phyloP scores from a whole-genome alignment of 2,329 filamentous ascomycete genomes.

The Xylariales sp. region DNA sequence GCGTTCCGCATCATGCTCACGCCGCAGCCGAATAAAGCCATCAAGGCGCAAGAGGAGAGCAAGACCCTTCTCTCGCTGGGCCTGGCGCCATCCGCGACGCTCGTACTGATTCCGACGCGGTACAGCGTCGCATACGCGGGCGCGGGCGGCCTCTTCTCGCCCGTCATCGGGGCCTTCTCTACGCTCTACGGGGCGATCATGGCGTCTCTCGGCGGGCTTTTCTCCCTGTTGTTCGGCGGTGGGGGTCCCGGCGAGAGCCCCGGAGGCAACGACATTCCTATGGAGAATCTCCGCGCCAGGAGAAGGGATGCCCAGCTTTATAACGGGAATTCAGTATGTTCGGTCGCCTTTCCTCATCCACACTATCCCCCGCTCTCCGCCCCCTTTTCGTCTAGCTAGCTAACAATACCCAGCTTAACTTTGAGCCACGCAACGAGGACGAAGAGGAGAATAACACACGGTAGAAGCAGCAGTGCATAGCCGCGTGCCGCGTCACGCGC shows the following conservation, averaged over 20 bases:
- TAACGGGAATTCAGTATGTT: slow-evolving; percentile 86
- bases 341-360: not conserved
- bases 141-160: slow-evolving; percentile 48
- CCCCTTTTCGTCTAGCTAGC: not conserved
- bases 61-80: slow-evolving; percentile 75
- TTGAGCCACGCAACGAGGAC: slow-evolving; percentile 35
- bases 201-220: slow-evolving; percentile 46
- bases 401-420: slow-evolving; percentile 32
- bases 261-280: slow-evolving; percentile 42
- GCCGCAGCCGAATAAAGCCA: slow-evolving; percentile 78
- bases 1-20: slow-evolving; percentile 86
- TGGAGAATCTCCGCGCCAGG: slow-evolving; percentile 49
- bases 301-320: slow-evolving; percentile 77
- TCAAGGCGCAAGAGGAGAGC: slow-evolving; percentile 80
- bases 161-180: slow-evolving; percentile 40
- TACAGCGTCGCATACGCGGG: slow-evolving; percentile 56
- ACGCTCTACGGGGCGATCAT: slow-evolving; percentile 38
- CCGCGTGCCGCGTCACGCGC: not conserved
- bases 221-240: slow-evolving; percentile 40
- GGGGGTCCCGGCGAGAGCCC: slow-evolving; percentile 1
- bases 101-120: slow-evolving; percentile 80
- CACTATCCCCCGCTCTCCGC: not conserved
- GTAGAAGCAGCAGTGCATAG: not conserved
- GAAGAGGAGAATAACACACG: slow-evolving; percentile 20
- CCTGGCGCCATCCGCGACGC: slow-evolving; percentile 81